Base-by-base conservation (phyloP, 305 asterid species). In the Fraxinus paxiana region DNA sequence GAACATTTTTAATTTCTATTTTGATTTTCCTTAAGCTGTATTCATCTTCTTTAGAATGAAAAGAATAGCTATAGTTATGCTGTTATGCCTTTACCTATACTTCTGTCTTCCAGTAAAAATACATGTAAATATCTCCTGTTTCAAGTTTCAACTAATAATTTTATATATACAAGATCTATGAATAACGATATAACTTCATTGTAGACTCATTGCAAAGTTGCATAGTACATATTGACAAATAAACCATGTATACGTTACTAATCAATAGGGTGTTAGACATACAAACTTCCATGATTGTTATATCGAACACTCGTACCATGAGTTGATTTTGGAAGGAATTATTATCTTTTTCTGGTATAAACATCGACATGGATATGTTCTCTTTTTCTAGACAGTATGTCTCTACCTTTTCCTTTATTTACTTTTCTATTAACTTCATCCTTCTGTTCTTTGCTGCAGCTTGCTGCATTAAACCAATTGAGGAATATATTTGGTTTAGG, bases 401-500 rank as follows among this genome's bases (percentile, higher is more conserved):
- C 22, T 70, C 12, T 22, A 18, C 12, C 30, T 13, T 77, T 56
- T 83, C 30, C 26, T 5, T 24, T 24, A 22, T 56, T 34, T 43
- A 20, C 77, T 31, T 43, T 41, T 82, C 35, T 77, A 48, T 73
- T 84, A 73, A 81, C 76, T 77, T 84, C 76, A 56, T 77, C 65
- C 34, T 75, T 76, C 83, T 74, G 80, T 84, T 83, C 81, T 81
- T n/a, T 81, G 34, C 82, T 83, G 86, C 82, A 96, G 99, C 96
- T 92, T 87, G 91, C 85, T 85, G 92, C 97, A 7, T 86, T 94
- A 90, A 87, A 84, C 82, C 99, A 94, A 71, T 86, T 96, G 90
- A 90, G 91, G 92, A 92, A 94, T 88, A 86, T 94, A 90, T 96
- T 94, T 88, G 98, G 97, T 80, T 83, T 96, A 79, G 99, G 99